Evolutionary conservation across 2,329 filamentous ascomycete genomes (phyloP).

Genomic region (Penicillium sclerotigenum): DNA sequence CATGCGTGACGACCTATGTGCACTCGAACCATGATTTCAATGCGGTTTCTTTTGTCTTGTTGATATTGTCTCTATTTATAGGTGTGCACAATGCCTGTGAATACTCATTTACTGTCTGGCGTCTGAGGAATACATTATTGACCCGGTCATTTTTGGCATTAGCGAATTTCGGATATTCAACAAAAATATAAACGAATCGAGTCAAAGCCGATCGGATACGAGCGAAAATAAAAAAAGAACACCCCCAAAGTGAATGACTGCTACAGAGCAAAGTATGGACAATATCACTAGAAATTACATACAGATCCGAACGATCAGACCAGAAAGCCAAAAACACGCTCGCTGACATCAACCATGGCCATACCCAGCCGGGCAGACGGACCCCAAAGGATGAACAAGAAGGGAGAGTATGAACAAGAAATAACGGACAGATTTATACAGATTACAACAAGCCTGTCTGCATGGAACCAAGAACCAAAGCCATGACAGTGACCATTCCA

Average conservation of each 20-base stretch:
- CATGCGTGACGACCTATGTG: background rate
- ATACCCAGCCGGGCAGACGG: constrained; percentile 12
- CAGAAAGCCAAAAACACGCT: constrained; percentile 14
- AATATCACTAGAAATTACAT: constrained; percentile 5
- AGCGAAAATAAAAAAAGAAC: background rate
- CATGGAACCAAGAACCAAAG: constrained; percentile 7
- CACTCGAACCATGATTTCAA: background rate
- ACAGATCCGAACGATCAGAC: background rate
- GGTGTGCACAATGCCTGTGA: background rate
- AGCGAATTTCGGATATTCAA: background rate
- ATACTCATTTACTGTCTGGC: background rate
- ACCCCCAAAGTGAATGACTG: background rate
- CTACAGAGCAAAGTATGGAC: background rate
- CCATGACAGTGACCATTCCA: constrained; percentile 1
- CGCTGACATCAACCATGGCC: constrained; percentile 31
- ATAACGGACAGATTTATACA: background rate
- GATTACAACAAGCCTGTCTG: constrained; percentile 8
- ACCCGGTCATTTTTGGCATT: background rate
- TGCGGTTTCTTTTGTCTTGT: background rate
- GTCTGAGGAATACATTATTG: background rate
- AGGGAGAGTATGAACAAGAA: background rate
- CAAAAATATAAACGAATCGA: background rate
- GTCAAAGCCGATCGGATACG: background rate
- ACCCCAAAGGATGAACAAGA: constrained; percentile 5
- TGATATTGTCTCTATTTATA: background rate